phyloP scores from a whole-genome alignment of 306 rosid genomes.

The Senna tora region DNA sequence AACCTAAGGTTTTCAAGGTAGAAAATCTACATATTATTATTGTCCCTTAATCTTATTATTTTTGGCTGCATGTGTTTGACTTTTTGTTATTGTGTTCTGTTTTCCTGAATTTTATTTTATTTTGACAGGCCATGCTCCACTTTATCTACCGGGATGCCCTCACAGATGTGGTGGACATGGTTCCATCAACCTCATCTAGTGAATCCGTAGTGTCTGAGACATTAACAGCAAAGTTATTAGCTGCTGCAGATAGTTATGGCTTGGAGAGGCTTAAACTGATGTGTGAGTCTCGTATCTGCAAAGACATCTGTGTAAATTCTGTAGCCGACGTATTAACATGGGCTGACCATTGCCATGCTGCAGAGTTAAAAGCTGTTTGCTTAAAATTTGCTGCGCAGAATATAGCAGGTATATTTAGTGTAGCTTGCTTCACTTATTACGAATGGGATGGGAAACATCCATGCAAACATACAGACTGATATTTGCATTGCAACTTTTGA shows the following conservation, averaged over 20 bases:
- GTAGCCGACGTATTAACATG: slow-evolving; percentile 62
- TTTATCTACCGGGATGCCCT: slow-evolving; percentile 66
- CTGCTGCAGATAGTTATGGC: slow-evolving; percentile 63
- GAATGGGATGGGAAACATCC: neutral
- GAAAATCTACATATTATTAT: neutral
- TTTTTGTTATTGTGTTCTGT: neutral
- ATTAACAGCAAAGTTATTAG: slow-evolving; percentile 61
- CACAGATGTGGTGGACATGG: slow-evolving; percentile 51
- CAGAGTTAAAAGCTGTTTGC: slow-evolving; percentile 65
- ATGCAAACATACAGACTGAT: neutral
- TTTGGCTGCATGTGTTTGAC: slow-evolving; percentile 7
- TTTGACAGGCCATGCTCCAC: slow-evolving; percentile 60
- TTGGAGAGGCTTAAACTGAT: slow-evolving; percentile 61
- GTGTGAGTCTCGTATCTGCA: slow-evolving; percentile 75
- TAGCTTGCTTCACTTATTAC: neutral
- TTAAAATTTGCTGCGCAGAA: slow-evolving; percentile 70
- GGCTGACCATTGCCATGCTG: slow-evolving; percentile 61
- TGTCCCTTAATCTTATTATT: neutral
- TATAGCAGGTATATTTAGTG: slow-evolving; percentile 56
- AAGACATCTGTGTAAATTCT: slow-evolving; percentile 64
- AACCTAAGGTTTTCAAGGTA: slow-evolving; percentile 77
- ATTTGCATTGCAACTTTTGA: neutral
- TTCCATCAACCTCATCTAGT: slow-evolving; percentile 49
- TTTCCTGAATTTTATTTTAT: slow-evolving; percentile 4
- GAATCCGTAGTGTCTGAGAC: slow-evolving; percentile 46